Base-by-base conservation (phyloP, 2,329 filamentous ascomycete genomes). In the Ascocoryne sarcoides region DNA sequence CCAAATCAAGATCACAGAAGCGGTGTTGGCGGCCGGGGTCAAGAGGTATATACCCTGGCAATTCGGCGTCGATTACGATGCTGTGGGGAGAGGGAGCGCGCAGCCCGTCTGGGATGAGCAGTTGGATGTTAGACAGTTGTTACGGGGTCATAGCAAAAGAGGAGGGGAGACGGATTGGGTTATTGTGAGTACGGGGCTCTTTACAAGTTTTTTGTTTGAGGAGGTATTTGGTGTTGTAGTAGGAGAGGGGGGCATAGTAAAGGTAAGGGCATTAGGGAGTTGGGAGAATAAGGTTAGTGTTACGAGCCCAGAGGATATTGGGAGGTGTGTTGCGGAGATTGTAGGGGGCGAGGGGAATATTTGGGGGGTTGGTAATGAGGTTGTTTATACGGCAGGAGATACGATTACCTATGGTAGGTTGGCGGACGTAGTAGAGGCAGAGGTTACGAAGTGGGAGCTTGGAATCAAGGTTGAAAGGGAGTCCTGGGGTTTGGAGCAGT, bases 21-120 rank as follows among this genome's bases (percentile, higher is more conserved):
- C 79, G 0, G 72, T 69, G 0, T 59, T 84, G 0, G 56, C 60
- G 9, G 76, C 72, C 0, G 59, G 62, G 0, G 67, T 71, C 0
- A 49, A 60, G 10, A 62, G 72, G 1, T 85, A 71, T 53, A 68
- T 85, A 14, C 81, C 82, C 0, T 86, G 82, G 82, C 81, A 86
- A 57, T 85, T 79, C 56, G 82, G 82, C 1, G 73, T 84, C 17
- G 77, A 86, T 54, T 86, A 85, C 59, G 79, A 85, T 42, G 56
- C 64, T 19, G 74, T 84, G 12, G 77, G 78, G 0, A 57, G 63
- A 0, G 71, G 72, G 0, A 75, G 71, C 18, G 64, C 72, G 32
- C 79, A 83, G 58, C 71, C 76, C 23, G 54, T 85, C 10, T 85
- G 84, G 50, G 78, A 79, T 43, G 80, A 83, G 65, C 79, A 84